phyloP scores from a whole-genome alignment of 129 eudicot species.

The Tagetes patula region DNA sequence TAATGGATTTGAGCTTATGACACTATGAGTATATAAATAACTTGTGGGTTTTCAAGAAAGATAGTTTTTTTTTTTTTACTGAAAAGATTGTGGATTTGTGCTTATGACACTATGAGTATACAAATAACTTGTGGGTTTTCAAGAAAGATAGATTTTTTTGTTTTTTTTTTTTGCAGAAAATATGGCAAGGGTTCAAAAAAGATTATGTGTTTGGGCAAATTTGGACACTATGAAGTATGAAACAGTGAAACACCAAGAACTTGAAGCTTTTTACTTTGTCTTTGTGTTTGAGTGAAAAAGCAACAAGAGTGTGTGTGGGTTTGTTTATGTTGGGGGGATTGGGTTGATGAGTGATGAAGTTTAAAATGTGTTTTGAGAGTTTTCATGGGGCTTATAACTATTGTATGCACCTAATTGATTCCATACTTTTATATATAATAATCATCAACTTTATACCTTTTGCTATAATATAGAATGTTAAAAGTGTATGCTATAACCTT shows the following conservation, averaged over 20 bases:
- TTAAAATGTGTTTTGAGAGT: slow-evolving; percentile 19
- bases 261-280: slow-evolving; percentile 15
- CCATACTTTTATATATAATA: slow-evolving; percentile 14
- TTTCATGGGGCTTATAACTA: slow-evolving; percentile 16
- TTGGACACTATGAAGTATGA: slow-evolving; percentile 8
- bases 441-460: background rate
- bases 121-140: background rate
- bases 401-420: slow-evolving; percentile 17
- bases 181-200: background rate
- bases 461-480: background rate
- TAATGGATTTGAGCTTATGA: slow-evolving; percentile 29
- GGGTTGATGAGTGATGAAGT: slow-evolving; percentile 14
- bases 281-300: slow-evolving; percentile 19
- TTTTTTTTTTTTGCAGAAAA: background rate
- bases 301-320: slow-evolving; percentile 22
- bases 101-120: slow-evolving; percentile 19
- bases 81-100: slow-evolving; percentile 17
- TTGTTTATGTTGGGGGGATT: background rate
- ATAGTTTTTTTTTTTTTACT: background rate
- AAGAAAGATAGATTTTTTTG: background rate
- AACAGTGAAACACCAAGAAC: background rate
- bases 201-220: background rate
- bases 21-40: slow-evolving; percentile 3
- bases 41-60: slow-evolving; percentile 6
- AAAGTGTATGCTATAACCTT: background rate